Conservation (phyloP, 805 yeast genomes). For the Candida ovalis region DNA sequence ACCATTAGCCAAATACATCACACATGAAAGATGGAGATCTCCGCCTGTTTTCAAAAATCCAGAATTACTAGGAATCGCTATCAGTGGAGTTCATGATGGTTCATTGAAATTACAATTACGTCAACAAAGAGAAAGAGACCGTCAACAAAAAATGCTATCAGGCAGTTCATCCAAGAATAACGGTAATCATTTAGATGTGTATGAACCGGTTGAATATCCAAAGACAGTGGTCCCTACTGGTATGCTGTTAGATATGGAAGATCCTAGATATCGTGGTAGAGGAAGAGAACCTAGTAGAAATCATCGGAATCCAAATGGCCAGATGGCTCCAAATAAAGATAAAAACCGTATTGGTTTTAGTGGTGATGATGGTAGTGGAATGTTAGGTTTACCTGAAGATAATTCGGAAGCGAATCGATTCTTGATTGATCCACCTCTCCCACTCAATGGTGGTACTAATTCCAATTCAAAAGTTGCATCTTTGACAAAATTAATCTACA, state of each 20-base stretch:
- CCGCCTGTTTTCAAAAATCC: constrained; percentile 35
- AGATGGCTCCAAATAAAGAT: constrained; percentile 1
- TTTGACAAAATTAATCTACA: constrained; percentile 19
- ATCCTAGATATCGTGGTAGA: constrained; percentile 8
- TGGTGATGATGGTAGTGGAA: neutral
- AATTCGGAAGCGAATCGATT: neutral
- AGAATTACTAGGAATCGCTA: constrained; percentile 37
- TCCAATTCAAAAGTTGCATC: constrained; percentile 17
- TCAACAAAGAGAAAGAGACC: constrained; percentile 1
- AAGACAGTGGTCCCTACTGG: constrained; percentile 22
- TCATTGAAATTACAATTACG: constrained; percentile 13
- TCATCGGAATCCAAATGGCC: neutral
- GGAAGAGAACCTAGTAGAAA: neutral
- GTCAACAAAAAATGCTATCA: neutral
- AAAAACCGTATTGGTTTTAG: constrained; percentile 1
- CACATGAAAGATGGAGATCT: constrained; percentile 40
- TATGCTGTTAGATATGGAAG: constrained; percentile 11
- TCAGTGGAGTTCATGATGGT: constrained; percentile 48
- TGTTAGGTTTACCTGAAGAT: constrained; percentile 10
- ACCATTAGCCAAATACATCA: constrained; percentile 63
- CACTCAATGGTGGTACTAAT: neutral
- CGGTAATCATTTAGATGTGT: constrained; percentile 9
- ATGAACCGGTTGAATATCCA: constrained; percentile 21
- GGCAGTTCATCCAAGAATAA: neutral
- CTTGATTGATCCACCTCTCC: constrained; percentile 12